phyloP scores from a whole-genome alignment of 345 rosid species.

The Zanthoxylum bungeanum region DNA sequence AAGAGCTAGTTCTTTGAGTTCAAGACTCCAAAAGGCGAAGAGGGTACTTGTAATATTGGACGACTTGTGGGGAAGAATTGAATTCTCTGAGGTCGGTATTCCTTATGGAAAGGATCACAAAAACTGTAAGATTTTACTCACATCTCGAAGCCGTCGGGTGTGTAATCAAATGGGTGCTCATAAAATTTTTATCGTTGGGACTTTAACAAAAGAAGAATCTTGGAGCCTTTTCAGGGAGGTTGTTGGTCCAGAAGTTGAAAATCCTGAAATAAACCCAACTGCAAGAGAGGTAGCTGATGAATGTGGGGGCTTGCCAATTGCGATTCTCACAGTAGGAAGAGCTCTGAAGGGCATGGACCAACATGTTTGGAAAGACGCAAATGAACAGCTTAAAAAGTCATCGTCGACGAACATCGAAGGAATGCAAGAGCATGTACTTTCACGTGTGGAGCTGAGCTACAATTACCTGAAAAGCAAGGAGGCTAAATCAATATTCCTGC shows the following conservation, averaged over 20 bases:
- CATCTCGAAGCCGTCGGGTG: background rate
- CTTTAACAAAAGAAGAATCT: background rate
- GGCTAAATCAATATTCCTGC: background rate
- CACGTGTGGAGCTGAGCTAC: background rate
- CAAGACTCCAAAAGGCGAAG: too few relatives aligned
- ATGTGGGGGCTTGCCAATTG: constrained; percentile 19
- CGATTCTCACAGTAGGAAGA: constrained; percentile 3
- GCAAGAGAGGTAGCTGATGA: background rate
- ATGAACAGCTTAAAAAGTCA: background rate
- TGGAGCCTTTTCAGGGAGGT: constrained; percentile 5
- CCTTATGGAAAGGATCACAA: background rate
- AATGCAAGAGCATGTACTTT: background rate
- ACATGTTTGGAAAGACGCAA: background rate
- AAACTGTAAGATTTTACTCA: background rate
- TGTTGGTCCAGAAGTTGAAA: background rate
- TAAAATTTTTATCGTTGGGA: background rate
- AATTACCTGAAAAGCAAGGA: background rate
- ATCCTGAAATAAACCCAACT: background rate
- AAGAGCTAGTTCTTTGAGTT: too few relatives aligned
- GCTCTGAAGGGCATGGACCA: background rate
- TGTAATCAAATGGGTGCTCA: background rate
- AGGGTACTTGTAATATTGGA: too few relatives aligned
- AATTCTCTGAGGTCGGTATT: background rate
- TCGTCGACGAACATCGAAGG: background rate
- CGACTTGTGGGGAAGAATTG: background rate